Evolutionary conservation across 768 basidiomycete genomes (phyloP), one percentile per base, ranked within the genome.

Genomic region (Boletus speciosus): DNA sequence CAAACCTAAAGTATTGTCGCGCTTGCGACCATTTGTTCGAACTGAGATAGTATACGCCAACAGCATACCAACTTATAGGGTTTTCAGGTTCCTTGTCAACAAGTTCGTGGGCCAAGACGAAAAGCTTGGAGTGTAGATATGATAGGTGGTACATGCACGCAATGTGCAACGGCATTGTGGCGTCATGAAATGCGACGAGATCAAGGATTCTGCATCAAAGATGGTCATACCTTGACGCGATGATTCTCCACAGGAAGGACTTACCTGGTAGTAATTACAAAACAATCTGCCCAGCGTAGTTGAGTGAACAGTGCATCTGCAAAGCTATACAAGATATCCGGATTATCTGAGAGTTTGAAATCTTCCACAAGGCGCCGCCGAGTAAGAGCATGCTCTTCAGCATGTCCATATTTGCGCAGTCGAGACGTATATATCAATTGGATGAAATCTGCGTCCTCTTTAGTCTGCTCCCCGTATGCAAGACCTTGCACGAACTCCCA

Each of bases 131-230:
- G 62, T 95, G 90, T 11, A 98, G 75, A 68, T 96, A 87, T 25
- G 86, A 83, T 19, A 98, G 78, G 70, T 99, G 96, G 66, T 95
- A 90, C 92, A 98, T 96, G 80, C 96, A 98, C 4, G 96, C 94
- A 34, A 99, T 86, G 66, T 99, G 96, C 54, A 98, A 68, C 0
- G 95, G 93, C 74, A 98, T 86, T 1, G 96, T 92, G 7, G 88
- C 81, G 31, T 85, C 84, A 68, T 99, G 97, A 39, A 92, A 83
- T 1, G 88, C 80, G n/a, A 91, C 86, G 10, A 91, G 76, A 15
- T 84, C 81, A 41, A 98, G 76, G 53, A 98, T 97, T 63, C 96
- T 96, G 67, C 23, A 12, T 31, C 38, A 6, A 35, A 31, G 25
- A 7, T 41, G 50, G 35, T 51, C 52, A 32, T 53, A 29, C 23